A percentile compares a stretch with the other conserved stretches of the same genome.
These are phyloP conservation scores for Komagataella populi DNA, from an alignment of 805 yeast species.

Conservation along the genomic window DNA sequence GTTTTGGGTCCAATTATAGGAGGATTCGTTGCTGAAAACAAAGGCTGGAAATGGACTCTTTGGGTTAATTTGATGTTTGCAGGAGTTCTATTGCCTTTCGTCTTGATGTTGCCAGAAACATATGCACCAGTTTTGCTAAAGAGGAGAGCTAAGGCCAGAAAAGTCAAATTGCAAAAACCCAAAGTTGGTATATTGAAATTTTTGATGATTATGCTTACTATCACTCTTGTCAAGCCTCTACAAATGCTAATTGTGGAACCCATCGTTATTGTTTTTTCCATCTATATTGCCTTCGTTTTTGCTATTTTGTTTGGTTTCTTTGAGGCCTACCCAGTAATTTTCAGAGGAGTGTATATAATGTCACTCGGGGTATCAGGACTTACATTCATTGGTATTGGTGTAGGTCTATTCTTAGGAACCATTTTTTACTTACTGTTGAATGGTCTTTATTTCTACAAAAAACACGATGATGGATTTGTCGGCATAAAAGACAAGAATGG, in stretches of 20 bases:
- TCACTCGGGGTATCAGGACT: conserved; percentile 48
- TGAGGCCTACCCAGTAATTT: conserved; percentile 67
- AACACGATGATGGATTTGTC: conserved; percentile 47
- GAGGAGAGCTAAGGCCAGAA: conserved; percentile 47
- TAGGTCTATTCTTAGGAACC: conserved; percentile 51
- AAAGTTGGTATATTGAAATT: conserved; percentile 19
- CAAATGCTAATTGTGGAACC: conserved; percentile 65
- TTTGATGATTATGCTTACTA: conserved; percentile 29
- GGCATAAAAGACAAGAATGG: conserved; percentile 44
- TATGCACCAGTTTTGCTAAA: conserved; percentile 55
- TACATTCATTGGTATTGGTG: conserved; percentile 58
- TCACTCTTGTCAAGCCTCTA: conserved; percentile 47
- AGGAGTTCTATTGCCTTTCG: conserved; percentile 36
- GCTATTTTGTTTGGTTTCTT: conserved; percentile 72
- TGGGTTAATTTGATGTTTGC: conserved; percentile 65
- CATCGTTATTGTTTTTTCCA: conserved; percentile 54
- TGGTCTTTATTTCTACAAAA: conserved; percentile 33
- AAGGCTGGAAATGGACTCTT: conserved; percentile 60
- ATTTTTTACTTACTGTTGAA: conserved; percentile 35
- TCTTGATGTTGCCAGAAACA: conserved; percentile 47
- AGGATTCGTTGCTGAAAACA: conserved; percentile 48
- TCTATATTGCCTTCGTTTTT: conserved; percentile 62
- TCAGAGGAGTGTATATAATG: conserved; percentile 52
- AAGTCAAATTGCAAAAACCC: conserved; percentile 28
- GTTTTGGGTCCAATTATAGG: conserved; percentile 67